Evolutionary conservation across 148 eudicot species (phyloP), one percentile per base, ranked within the genome.

Genomic region (Suaeda aralocaspica): DNA sequence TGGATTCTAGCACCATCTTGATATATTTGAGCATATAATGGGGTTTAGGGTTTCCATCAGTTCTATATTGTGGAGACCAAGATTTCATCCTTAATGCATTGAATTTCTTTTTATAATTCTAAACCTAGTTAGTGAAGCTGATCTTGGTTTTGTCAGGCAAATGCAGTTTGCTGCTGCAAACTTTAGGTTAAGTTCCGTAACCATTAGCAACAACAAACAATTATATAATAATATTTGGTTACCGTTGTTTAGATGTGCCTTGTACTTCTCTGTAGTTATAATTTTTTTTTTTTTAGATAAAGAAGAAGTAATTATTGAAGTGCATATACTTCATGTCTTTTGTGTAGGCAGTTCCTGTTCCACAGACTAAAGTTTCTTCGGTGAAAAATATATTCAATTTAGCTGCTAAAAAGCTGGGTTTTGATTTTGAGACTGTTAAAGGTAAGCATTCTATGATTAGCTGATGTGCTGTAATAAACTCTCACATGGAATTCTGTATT

Each of bases 321-420:
- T 24, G 24, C 74, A 72, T 62, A 61, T 46, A 16, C n/a, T 59
- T 31, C 48, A 14, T 61, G 12, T 51, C 55, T 59, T 66, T 76
- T n/a, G 64, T 74, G 79, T 84, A 92, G 98, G 94, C 79, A 79
- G 75, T 92, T 78, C 98, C 98, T 55, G 70, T 92, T 79, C 98
- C 94, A 31, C 79, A 80, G 24, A 71, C 88, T 49, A 92, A 74
- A 75, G 88, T 82, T 72, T 79, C 96, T 69, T 69, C 79, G 53
- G 80, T 83, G 69, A 85, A 85, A 77, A 82, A 78, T 64, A 85
- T 92, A 64, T 92, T 92, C 78, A 87, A 80, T 74, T 83, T 92
- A 78, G 98, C 98, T 81, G 96, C 98, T 65, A 83, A 90, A 75
- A 90, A 76, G 82, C 70, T 85, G 85, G 92, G 88, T 9, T 88